Conservation (phyloP, 2,329 filamentous ascomycete genomes). For the Acephala macrosclerotiorum region DNA sequence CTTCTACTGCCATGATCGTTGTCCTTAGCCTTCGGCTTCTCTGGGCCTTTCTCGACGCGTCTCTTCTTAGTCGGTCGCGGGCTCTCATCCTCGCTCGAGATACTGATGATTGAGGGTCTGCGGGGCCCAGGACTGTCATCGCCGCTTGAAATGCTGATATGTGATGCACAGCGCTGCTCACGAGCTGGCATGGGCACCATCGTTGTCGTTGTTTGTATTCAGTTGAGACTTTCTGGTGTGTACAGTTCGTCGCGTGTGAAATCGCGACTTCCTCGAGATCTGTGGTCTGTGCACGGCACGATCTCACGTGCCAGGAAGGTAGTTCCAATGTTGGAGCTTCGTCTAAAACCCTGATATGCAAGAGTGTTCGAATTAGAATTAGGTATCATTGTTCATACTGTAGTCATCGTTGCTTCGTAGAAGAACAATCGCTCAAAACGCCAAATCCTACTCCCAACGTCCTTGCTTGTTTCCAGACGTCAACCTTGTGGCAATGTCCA, state of each 20-base stretch:
- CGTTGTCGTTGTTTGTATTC: background rate
- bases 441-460: background rate
- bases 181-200: background rate
- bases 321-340: background rate
- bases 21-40: background rate
- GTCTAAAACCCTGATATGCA: background rate
- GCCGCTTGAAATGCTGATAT: slow-evolving; percentile 1
- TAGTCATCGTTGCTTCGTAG: background rate
- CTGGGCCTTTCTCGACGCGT: background rate
- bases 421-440: background rate
- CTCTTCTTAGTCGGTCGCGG: background rate
- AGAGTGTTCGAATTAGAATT: background rate
- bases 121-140: background rate
- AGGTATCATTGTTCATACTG: background rate
- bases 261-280: background rate
- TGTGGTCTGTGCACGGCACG: background rate
- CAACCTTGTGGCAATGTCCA: background rate
- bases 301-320: background rate
- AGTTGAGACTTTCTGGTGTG: too few relatives aligned
- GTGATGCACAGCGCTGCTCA: background rate
- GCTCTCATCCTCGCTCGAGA: slow-evolving; percentile 6
- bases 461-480: background rate
- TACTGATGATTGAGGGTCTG: slow-evolving; percentile 3
- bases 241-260: background rate
- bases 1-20: slow-evolving; percentile 1